Evolutionary conservation across 148 eudicot genomes (phyloP).

Genomic region (Rhododendron molle): DNA sequence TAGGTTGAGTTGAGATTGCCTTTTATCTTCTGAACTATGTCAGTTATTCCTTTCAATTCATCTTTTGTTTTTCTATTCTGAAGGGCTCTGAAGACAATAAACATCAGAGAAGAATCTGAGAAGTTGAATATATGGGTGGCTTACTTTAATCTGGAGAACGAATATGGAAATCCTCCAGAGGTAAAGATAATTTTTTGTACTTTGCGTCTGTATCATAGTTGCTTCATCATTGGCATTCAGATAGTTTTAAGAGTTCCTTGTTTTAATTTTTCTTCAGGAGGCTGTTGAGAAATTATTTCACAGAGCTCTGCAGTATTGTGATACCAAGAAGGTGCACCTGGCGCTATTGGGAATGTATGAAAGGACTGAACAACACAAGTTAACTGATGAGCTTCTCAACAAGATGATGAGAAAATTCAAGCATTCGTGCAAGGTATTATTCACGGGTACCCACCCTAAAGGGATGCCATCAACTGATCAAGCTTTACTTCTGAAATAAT

Average conservation of each 20-base stretch:
- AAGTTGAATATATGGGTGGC: constrained; percentile 93
- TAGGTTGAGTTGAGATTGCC: constrained; percentile 1
- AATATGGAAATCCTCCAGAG: constrained; percentile 79
- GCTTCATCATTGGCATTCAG: background rate
- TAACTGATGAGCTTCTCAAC: constrained; percentile 72
- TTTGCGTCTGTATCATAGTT: background rate
- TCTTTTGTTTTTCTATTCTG: constrained; percentile 11
- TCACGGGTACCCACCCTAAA: background rate
- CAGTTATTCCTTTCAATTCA: background rate
- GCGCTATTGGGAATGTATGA: constrained; percentile 81
- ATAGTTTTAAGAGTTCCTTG: background rate
- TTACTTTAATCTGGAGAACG: constrained; percentile 85
- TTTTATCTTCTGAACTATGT: background rate
- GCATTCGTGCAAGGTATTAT: constrained; percentile 76
- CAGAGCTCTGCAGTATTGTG: constrained; percentile 87
- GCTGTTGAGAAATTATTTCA: constrained; percentile 68
- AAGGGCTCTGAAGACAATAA: constrained; percentile 87
- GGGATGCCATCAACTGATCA: background rate
- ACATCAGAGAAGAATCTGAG: constrained; percentile 73
- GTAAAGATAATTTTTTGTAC: constrained; percentile 20
- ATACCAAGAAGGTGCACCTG: constrained; percentile 75
- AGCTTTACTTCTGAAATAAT: background rate
- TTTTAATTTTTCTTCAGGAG: constrained; percentile 43
- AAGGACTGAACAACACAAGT: constrained; percentile 69
- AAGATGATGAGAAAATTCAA: constrained; percentile 87